Conservation (phyloP, 768 basidiomycete genomes). For the Hemileccinum rubropunctum region DNA sequence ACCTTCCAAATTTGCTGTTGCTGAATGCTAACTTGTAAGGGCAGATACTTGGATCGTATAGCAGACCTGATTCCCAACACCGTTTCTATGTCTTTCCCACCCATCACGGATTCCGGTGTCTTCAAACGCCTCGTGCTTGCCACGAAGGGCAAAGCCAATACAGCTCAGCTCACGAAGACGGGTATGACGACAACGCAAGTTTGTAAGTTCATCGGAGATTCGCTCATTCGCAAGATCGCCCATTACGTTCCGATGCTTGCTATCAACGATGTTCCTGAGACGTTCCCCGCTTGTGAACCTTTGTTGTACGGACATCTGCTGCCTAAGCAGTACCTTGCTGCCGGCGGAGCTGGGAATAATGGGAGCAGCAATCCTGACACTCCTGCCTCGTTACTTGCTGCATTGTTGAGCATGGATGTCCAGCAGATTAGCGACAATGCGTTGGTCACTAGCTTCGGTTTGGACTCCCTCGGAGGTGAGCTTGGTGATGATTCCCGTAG, state of each 20-base stretch:
- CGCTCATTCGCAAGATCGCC: conserved; percentile 25
- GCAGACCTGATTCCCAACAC: conserved; percentile 29
- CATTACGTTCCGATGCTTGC: conserved; percentile 32
- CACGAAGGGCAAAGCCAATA: conserved; percentile 28
- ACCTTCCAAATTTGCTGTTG: background rate
- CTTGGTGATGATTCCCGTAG: background rate
- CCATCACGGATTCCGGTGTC: conserved; percentile 34
- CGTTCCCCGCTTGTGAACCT: conserved; percentile 27
- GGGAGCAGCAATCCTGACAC: conserved; percentile 18
- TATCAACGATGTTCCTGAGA: conserved; percentile 22
- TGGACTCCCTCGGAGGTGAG: conserved; percentile 27
- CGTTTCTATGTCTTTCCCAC: conserved; percentile 34
- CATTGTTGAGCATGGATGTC: conserved; percentile 23
- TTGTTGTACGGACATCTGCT: conserved; percentile 27
- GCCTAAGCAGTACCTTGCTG: conserved; percentile 20
- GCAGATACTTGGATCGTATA: conserved; percentile 33
- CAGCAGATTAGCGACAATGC: conserved; percentile 31
- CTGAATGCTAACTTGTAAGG: background rate
- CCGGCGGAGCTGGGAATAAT: conserved; percentile 5
- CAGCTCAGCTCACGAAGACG: conserved; percentile 28
- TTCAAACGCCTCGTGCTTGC: conserved; percentile 32
- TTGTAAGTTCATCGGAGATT: conserved; percentile 32
- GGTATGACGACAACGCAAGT: conserved; percentile 33
- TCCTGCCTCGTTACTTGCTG: conserved; percentile 25
- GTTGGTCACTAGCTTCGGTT: conserved; percentile 27